Base-by-base conservation (phyloP, 2,329 filamentous ascomycete species). In the Didymella glomerata region DNA sequence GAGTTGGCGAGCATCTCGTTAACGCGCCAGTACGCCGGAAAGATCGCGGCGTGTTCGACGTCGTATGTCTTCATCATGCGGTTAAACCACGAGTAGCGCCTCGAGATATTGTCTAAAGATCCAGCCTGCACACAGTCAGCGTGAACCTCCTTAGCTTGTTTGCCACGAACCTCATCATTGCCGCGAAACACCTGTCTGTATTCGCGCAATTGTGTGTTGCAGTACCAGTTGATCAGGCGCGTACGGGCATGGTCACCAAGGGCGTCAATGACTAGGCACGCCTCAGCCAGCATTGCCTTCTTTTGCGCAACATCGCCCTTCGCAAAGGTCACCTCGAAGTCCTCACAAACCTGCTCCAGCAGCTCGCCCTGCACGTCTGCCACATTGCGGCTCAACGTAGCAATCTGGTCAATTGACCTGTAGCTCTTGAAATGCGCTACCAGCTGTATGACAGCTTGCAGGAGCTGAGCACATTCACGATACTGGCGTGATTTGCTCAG, bases 391-490 rank as follows among this genome's bases (percentile, higher is more conserved):
- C 92, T 96, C 63, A 99, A 83, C 0, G 91, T 91, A 27, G 95
- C 95, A 74, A 99, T 98, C 83, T 99, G 95, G 75, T 98, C 94
- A 68, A 99, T 98, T 69, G 93, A 97, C 59, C 95, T 85, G 77
- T 98, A 99, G 78, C 92, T 96, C 80, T 97, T 96, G 85, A 99
- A 99, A 79, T 99, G 93, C 67, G 91, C 91, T 91, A 98, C 97
- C 45, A 99, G 88, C 84, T 99, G 95, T 58, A 99, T 86, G 30
- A 99, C 95, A 10, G 95, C 95, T 80, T 97, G 92, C 57, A 99
- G 83, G 60, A 99, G 83, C 70, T 96, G 93, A 16, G 94, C 93
- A 74, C 95, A 98, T 76, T 99, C 95, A 64, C 92, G 85, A 77
- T 99, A 99, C 77, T 99, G 95, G 56, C 94, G 85, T 34, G 90